Evolutionary conservation across 2,329 filamentous ascomycete genomes (phyloP).

Genomic region (Rhinocladiella mackenziei): DNA sequence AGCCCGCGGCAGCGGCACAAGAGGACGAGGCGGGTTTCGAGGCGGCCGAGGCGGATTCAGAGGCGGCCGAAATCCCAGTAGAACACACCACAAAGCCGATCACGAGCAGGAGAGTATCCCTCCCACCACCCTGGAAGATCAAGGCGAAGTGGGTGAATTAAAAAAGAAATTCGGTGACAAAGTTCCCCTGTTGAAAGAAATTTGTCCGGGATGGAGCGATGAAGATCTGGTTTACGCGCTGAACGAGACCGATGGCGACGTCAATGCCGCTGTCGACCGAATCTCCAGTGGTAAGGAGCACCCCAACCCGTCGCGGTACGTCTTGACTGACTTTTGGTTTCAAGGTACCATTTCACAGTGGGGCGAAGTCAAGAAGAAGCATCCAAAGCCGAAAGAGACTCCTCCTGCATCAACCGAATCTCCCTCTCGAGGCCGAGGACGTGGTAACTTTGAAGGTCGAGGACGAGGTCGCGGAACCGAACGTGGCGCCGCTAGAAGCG

Average conservation of each 20-base stretch:
- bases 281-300: conserved; percentile 46
- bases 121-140: conserved; percentile 65
- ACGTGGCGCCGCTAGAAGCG: conserved; percentile 42
- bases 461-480: conserved; percentile 45
- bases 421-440: conserved; percentile 42
- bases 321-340: conserved; percentile 7
- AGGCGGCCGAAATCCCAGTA: conserved; percentile 58
- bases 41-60: conserved; percentile 71
- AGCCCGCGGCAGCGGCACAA: conserved; percentile 70
- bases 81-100: conserved; percentile 64
- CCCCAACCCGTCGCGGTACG: not conserved
- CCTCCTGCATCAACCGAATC: conserved; percentile 35
- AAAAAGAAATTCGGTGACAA: conserved; percentile 83
- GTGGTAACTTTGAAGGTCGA: conserved; percentile 45
- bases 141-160: conserved; percentile 85
- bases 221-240: conserved; percentile 91
- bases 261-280: conserved; percentile 48
- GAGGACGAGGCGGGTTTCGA: conserved; percentile 28
- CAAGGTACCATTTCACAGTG: conserved; percentile 50
- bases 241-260: conserved; percentile 62
- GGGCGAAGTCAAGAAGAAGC: conserved; percentile 53
- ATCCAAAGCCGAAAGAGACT: conserved; percentile 46
- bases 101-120: conserved; percentile 62
- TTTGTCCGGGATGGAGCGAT: conserved; percentile 94
- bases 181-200: conserved; percentile 77